A percentile compares a stretch with the other conserved stretches of the same genome.
These are phyloP conservation scores for Fusarium lyarnte DNA, from an alignment of 2,329 filamentous ascomycete species.

Conservation along the genomic window DNA sequence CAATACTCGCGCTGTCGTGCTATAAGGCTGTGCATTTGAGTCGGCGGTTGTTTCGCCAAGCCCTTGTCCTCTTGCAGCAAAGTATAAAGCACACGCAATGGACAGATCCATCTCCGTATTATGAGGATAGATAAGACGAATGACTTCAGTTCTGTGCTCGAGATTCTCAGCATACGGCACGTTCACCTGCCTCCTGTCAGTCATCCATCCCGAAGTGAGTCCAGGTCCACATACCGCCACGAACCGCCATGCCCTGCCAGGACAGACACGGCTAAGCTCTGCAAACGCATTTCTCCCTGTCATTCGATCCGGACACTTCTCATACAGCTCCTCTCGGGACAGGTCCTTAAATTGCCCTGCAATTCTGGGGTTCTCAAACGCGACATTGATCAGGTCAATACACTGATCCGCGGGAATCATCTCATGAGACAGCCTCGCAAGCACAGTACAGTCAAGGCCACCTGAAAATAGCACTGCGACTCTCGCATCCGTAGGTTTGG, in stretches of 20 bases:
- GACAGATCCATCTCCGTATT: constrained; percentile 99
- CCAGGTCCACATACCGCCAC: constrained; percentile 64
- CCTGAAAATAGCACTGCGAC: constrained; percentile 92
- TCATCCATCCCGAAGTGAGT: neutral
- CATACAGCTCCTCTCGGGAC: constrained; percentile 64
- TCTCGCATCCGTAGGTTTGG: constrained; percentile 54
- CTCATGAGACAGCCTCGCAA: constrained; percentile 84
- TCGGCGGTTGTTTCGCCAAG: constrained; percentile 48
- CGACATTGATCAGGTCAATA: constrained; percentile 93
- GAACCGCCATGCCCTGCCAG: constrained; percentile 81
- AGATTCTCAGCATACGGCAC: constrained; percentile 81
- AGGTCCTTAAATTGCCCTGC: constrained; percentile 61
- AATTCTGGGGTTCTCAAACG: constrained; percentile 91
- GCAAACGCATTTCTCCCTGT: constrained; percentile 83
- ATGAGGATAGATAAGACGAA: constrained; percentile 87
- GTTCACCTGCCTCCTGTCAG: constrained; percentile 66
- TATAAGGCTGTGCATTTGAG: constrained; percentile 58
- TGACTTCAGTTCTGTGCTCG: constrained; percentile 73
- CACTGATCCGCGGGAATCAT: constrained; percentile 73
- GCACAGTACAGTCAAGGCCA: constrained; percentile 89
- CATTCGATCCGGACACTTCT: constrained; percentile 87
- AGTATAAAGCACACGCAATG: constrained; percentile 93
- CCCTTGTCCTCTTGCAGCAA: constrained; percentile 82
- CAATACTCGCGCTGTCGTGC: constrained; percentile 80
- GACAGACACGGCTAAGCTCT: constrained; percentile 78